phyloP scores from a whole-genome alignment of 192 early-diverging fungal genomes.

The Coemansia sp. region DNA sequence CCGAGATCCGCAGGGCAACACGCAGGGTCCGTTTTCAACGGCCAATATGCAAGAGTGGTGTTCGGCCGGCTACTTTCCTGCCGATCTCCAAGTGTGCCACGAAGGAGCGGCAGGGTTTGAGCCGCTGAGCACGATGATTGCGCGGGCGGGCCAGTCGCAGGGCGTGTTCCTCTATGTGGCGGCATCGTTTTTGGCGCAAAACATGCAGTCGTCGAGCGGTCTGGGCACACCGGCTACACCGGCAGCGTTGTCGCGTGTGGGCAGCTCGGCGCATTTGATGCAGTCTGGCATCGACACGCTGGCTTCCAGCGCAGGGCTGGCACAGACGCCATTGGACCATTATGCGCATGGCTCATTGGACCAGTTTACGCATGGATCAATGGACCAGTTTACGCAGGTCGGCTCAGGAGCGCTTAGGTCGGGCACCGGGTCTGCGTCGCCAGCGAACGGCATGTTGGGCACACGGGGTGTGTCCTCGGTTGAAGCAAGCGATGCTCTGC shows the following conservation, averaged over 20 bases:
- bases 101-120: constrained; percentile 79
- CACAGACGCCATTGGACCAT: not conserved
- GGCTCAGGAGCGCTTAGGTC: not conserved
- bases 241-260: constrained; percentile 27
- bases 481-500: not conserved
- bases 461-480: not conserved
- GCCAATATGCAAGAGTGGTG: constrained; percentile 97
- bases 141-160: constrained; percentile 64
- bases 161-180: constrained; percentile 66
- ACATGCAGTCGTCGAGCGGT: constrained; percentile 8
- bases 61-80: constrained; percentile 78
- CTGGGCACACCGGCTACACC: constrained; percentile 35
- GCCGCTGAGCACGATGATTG: constrained; percentile 68
- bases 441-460: not conserved
- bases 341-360: not conserved
- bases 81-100: constrained; percentile 76
- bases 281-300: not conserved
- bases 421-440: not conserved
- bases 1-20: constrained; percentile 77
- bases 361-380: not conserved
- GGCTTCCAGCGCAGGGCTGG: not conserved
- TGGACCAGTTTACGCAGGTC: not conserved
- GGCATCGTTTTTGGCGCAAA: constrained; percentile 19
- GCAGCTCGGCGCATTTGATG: constrained; percentile 16
- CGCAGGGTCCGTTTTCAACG: constrained; percentile 88